Conservation (phyloP, 495 filamentous ascomycete genomes). For the Lophiotrema nucula region DNA sequence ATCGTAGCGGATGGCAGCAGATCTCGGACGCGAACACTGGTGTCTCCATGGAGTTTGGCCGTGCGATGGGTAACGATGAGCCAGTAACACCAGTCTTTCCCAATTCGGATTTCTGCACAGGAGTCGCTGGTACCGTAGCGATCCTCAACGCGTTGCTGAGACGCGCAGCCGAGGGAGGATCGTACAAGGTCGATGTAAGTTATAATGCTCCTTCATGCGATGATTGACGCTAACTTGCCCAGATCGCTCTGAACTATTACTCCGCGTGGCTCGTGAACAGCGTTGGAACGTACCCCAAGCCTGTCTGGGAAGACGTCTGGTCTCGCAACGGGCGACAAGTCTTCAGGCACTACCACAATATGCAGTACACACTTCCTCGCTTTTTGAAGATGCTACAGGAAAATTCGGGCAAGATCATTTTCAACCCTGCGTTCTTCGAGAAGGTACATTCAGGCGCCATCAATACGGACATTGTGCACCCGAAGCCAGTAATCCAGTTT, state of each 20-base stretch:
- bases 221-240: background rate
- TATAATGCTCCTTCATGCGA: background rate
- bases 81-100: constrained; percentile 43
- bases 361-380: constrained; percentile 34
- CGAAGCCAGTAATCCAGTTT: constrained; percentile 37
- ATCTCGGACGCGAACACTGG: constrained; percentile 50
- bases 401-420: constrained; percentile 25
- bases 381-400: constrained; percentile 34
- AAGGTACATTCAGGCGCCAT: constrained; percentile 28
- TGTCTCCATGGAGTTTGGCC: constrained; percentile 37
- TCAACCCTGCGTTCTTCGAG: constrained; percentile 40
- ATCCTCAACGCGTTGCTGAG: constrained; percentile 36
- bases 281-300: constrained; percentile 33
- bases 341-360: constrained; percentile 38
- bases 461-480: constrained; percentile 27
- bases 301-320: constrained; percentile 40
- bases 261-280: constrained; percentile 42
- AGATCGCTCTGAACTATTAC: constrained; percentile 43
- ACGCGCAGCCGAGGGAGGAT: constrained; percentile 37
- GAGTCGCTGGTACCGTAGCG: constrained; percentile 30
- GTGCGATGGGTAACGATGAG: constrained; percentile 43
- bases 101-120: constrained; percentile 43
- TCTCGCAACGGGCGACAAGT: constrained; percentile 36
- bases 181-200: constrained; percentile 40
- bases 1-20: constrained; percentile 57